phyloP scores from a whole-genome alignment of 306 rosid genomes.

The Malus sylvestris region DNA sequence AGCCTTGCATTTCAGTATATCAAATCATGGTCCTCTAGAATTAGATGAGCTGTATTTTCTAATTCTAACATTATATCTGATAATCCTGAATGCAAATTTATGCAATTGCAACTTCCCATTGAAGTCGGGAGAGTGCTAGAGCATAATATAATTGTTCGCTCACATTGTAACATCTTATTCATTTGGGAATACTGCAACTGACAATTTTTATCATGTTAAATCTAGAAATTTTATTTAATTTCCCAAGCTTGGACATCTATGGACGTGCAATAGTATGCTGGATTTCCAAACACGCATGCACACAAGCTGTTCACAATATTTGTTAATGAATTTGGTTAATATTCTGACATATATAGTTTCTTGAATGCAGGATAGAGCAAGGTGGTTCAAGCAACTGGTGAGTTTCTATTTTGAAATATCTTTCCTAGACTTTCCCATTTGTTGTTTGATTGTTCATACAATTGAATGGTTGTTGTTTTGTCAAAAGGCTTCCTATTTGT shows the following conservation, averaged over 20 bases:
- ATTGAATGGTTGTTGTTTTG: not conserved
- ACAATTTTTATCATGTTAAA: not conserved
- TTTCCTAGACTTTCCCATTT: not conserved
- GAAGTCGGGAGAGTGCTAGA: not conserved
- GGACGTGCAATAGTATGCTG: not conserved
- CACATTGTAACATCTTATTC: not conserved
- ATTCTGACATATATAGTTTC: not conserved
- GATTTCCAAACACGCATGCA: not conserved
- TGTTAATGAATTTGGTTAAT: not conserved
- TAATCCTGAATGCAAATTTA: not conserved
- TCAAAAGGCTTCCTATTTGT: not conserved
- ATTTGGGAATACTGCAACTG: not conserved
- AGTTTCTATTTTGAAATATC: conserved; percentile 27
- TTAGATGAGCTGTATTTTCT: not conserved
- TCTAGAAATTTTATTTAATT: not conserved
- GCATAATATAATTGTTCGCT: not conserved
- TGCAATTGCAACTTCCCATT: not conserved
- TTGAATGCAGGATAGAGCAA: conserved; percentile 49
- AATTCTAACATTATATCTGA: not conserved
- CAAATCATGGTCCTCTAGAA: not conserved
- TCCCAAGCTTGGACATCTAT: too few species aligned
- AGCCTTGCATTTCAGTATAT: not conserved
- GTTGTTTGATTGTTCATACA: not conserved
- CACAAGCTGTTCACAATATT: not conserved
- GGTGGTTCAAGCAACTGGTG: conserved; percentile 52